A percentile compares a stretch with the other conserved stretches of the same genome.
Evolutionary conservation across 2,329 filamentous ascomycete species (phyloP).

Genomic region (Fusarium anguioides): DNA sequence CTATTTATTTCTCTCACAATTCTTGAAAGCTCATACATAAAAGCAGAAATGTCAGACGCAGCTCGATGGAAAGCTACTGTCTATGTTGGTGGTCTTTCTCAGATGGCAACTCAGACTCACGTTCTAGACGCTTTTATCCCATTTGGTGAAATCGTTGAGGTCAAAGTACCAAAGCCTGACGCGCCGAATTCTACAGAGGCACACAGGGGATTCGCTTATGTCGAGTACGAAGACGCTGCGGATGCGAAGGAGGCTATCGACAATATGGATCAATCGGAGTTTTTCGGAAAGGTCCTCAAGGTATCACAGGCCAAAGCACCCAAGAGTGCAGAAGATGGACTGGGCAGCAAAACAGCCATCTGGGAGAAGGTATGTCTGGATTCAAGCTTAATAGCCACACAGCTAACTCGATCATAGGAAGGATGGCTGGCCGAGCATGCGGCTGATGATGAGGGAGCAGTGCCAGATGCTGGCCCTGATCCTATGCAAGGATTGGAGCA

Average conservation of each 20-base stretch:
- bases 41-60: conserved; percentile 76
- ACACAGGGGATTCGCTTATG: conserved; percentile 95
- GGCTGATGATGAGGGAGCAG: conserved; percentile 52
- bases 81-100: conserved; percentile 89
- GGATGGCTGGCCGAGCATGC: conserved; percentile 92
- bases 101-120: conserved; percentile 77
- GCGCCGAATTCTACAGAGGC: conserved; percentile 79
- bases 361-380: conserved; percentile 88
- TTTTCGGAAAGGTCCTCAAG: conserved; percentile 92
- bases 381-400: neutral
- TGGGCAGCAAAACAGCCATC: conserved; percentile 92
- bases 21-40: neutral
- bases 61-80: conserved; percentile 89
- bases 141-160: conserved; percentile 94
- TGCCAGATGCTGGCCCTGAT: conserved; percentile 72
- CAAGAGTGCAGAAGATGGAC: conserved; percentile 85
- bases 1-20: neutral
- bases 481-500: conserved; percentile 97
- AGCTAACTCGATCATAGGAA: conserved; percentile 69
- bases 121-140: conserved; percentile 94
- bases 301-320: conserved; percentile 92
- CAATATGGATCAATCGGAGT: conserved; percentile 98
- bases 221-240: conserved; percentile 87
- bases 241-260: conserved; percentile 97
- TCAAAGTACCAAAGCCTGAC: conserved; percentile 90